A percentile compares a stretch with the other conserved stretches of the same genome.
These are phyloP conservation scores for Xylaria sp. DNA, from an alignment of 2,329 filamentous ascomycete genomes.

Conservation along the genomic window DNA sequence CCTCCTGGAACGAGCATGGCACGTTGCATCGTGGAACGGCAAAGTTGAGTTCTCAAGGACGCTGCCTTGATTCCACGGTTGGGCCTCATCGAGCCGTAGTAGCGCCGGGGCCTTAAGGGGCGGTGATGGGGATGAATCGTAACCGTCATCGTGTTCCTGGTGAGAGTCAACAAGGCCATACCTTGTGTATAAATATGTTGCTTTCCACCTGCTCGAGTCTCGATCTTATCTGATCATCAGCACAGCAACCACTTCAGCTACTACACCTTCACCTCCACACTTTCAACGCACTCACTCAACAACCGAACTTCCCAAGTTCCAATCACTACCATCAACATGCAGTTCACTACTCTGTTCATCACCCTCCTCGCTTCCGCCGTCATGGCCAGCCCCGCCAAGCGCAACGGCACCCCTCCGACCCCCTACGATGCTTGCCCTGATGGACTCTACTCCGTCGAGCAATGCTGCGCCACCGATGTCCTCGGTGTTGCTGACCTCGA, in stretches of 20 bases:
- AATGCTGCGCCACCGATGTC: conserved; percentile 72
- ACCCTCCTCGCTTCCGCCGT: conserved; percentile 45
- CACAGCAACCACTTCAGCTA: conserved; percentile 33
- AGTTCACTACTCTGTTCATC: conserved; percentile 44
- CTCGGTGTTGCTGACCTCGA: conserved; percentile 57
- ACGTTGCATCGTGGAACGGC: conserved; percentile 36
- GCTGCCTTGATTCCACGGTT: conserved; percentile 21
- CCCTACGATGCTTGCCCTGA: conserved; percentile 56
- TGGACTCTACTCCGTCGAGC: conserved; percentile 55
- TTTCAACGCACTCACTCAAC: conserved; percentile 36
- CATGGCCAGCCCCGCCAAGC: conserved; percentile 43
- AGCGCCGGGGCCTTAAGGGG: neutral
- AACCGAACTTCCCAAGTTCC: conserved; percentile 36
- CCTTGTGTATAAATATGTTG: conserved; percentile 44
- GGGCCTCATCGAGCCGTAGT: conserved; percentile 3
- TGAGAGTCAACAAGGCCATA: neutral
- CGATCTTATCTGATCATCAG: conserved; percentile 35
- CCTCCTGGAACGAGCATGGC: conserved; percentile 1
- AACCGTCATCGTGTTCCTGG: conserved; percentile 3
- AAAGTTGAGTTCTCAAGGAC: conserved; percentile 1
- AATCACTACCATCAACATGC: conserved; percentile 45
- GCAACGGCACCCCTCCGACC: conserved; percentile 9
- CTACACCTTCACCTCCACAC: conserved; percentile 34
- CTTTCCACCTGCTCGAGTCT: conserved; percentile 30
- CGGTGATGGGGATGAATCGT: neutral